Evolutionary conservation across 2,329 filamentous ascomycete species (phyloP), one percentile per base, ranked within the genome.

Genomic region (Rhytidhysteron rufulum): DNA sequence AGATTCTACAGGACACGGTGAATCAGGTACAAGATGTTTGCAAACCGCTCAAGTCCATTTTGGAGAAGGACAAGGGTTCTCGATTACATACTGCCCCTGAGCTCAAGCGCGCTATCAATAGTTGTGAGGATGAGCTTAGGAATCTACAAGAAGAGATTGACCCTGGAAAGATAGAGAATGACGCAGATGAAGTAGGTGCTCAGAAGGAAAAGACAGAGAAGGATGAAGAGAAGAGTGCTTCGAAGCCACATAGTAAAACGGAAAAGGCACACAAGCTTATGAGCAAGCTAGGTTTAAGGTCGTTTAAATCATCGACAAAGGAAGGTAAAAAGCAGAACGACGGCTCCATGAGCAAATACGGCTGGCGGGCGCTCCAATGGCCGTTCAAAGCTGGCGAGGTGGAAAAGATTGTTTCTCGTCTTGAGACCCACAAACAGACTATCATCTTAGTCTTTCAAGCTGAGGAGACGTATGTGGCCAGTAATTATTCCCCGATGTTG

Each of bases 301-400:
- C n/a, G n/a, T n/a, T n/a, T n/a, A n/a, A n/a, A n/a, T n/a, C n/a
- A n/a, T n/a, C n/a, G n/a, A n/a, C n/a, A n/a, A n/a, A n/a, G n/a
- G n/a, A n/a, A n/a, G n/a, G n/a, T n/a, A n/a, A 59, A 55, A 39
- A 31, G 39, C 0, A n/a, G n/a, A n/a, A n/a, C n/a, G n/a, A n/a
- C n/a, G n/a, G n/a, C n/a, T n/a, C n/a, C n/a, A 65, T 63, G 54
- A 53, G 43, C 20, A 45, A 45, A n/a, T 33, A 55, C 27, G 52
- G 60, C 18, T 21, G 61, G 9, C 54, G 58, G 34, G 52, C 59
- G 31, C 48, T 67, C 16, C 66, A 58, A 47, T 68, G 62, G 65
- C 64, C 63, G 4, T 57, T 67, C 25, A 43, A 51, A 31, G 61
- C 51, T 22, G 52, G 57, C 15, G 57, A 66, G 21, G 49, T 64